phyloP scores from a whole-genome alignment of 2,329 filamentous ascomycete species.

The Ophiostoma sp. region DNA sequence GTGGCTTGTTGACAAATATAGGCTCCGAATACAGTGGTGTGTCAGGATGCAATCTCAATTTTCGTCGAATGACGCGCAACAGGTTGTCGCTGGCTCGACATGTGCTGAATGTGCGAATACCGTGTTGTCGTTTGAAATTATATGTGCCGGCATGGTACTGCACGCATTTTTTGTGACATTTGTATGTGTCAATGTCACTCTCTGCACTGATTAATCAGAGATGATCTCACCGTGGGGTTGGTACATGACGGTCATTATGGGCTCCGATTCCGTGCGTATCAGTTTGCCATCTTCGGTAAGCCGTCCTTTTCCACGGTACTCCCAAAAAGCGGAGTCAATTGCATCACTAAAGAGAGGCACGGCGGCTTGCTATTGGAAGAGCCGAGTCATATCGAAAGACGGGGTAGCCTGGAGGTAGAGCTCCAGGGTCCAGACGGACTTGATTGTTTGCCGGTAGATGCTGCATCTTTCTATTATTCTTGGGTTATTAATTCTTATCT shows the following conservation, averaged over 20 bases:
- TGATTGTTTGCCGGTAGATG: not conserved
- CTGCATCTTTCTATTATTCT: not conserved
- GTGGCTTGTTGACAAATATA: not conserved
- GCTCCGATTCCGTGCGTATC: not conserved
- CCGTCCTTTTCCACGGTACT: not conserved
- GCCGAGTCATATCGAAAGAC: slow-evolving; percentile 3
- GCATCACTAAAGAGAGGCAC: not conserved
- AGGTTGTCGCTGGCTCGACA: not conserved
- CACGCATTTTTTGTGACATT: not conserved
- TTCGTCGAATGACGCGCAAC: not conserved
- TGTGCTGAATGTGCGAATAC: not conserved
- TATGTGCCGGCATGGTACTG: not conserved
- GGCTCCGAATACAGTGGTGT: not conserved
- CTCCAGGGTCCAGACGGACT: not conserved
- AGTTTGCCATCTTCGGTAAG: slow-evolving; percentile 2
- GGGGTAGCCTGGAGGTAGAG: not conserved
- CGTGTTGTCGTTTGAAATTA: not conserved
- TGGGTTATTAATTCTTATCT: not conserved
- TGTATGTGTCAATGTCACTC: not conserved
- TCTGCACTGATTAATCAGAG: not conserved
- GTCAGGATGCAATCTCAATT: not conserved
- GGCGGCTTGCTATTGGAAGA: not conserved
- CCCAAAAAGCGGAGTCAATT: not conserved
- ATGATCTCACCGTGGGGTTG: slow-evolving; percentile 7
- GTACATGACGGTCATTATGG: not conserved